Evolutionary conservation across 2,329 filamentous ascomycete genomes (phyloP).

Genomic region (Pyricularia pennisetigena): DNA sequence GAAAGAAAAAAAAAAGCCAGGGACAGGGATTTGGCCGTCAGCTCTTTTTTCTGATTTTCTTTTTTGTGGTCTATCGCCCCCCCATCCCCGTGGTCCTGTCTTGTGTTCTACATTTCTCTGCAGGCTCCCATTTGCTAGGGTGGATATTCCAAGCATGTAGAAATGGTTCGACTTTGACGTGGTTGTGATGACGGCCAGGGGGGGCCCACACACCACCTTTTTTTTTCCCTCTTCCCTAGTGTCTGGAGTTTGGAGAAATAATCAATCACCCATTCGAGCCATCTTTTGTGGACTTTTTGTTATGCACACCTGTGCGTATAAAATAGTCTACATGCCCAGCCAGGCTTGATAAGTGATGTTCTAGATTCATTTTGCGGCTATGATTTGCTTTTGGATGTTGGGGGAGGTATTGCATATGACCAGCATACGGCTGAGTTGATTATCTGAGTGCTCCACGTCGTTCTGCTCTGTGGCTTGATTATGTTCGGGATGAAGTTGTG

Average conservation of each 20-base stretch:
- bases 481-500: not conserved
- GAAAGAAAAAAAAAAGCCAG: too few species aligned
- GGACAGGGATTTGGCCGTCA: too few species aligned
- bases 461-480: not conserved
- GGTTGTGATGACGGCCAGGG: too few species aligned
- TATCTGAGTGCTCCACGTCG: not conserved
- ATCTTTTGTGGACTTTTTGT: too few species aligned
- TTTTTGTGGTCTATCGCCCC: not conserved
- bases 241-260: too few species aligned
- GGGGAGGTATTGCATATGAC: not conserved
- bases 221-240: too few species aligned
- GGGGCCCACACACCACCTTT: too few species aligned
- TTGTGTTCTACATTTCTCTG: too few species aligned
- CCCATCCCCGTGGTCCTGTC: too few species aligned
- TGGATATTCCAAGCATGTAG: not conserved
- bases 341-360: not conserved
- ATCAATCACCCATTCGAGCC: too few species aligned
- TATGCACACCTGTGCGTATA: not conserved
- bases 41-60: not conserved
- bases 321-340: not conserved
- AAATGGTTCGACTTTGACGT: not conserved
- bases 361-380: too few species aligned
- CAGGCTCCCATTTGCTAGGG: not conserved
- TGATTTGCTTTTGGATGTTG: not conserved
- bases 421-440: not conserved